Conservation (phyloP, 352 stramenopile genomes). For the Globisporangium camurandrum region DNA sequence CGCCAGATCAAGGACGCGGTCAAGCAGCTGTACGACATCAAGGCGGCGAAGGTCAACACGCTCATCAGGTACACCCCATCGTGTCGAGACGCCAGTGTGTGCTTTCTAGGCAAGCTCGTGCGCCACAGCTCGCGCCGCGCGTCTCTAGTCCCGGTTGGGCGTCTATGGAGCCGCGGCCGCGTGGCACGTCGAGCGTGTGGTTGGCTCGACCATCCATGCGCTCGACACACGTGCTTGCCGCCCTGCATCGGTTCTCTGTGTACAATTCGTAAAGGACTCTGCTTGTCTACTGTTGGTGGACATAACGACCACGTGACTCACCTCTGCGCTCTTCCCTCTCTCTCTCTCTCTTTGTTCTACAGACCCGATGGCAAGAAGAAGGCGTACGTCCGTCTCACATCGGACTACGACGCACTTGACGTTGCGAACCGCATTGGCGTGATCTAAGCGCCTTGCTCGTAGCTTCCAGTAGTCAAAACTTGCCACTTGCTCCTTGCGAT, state of each 20-base stretch:
- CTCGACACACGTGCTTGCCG: background rate
- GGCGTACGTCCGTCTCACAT: conserved; percentile 97
- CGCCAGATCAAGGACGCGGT: conserved; percentile 99
- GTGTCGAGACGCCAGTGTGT: conserved; percentile 65
- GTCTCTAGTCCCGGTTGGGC: conserved; percentile 13
- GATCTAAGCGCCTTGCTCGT: conserved; percentile 89
- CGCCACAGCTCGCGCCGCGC: conserved; percentile 3
- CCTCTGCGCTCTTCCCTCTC: conserved; percentile 14
- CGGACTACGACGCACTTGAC: conserved; percentile 99
- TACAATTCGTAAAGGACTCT: too few relatives aligned
- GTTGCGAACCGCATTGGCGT: conserved; percentile 99
- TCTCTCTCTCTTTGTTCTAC: conserved; percentile 22
- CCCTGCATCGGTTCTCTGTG: background rate
- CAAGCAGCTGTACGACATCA: conserved; percentile 99
- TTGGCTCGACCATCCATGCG: background rate
- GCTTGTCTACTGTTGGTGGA: conserved; percentile 3
- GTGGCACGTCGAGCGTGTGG: background rate
- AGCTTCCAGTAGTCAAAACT: too few relatives aligned
- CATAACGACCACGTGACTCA: conserved; percentile 18
- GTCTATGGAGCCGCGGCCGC: conserved; percentile 2
- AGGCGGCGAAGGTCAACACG: conserved; percentile 99
- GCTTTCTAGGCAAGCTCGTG: conserved; percentile 2
- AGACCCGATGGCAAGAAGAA: conserved; percentile 99
- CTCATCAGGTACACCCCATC: conserved; percentile 95
- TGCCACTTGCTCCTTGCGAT: conserved; percentile 65